Conservation (phyloP, 331 rosid species). For the Arachis monticola region DNA sequence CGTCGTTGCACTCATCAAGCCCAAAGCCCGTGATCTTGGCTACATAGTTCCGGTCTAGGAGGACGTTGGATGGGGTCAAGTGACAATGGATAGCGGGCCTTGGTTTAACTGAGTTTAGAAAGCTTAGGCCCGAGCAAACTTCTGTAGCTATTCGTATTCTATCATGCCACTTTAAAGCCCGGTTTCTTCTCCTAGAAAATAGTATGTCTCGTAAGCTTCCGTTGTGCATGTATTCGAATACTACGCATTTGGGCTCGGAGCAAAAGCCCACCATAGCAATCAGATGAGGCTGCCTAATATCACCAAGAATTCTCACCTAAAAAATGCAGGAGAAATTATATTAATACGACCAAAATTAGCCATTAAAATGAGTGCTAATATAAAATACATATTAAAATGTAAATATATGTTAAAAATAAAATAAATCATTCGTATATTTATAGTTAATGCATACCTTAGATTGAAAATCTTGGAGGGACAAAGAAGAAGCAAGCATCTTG, state of each 20-base stretch:
- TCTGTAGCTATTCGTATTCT: conserved; percentile 65
- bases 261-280: conserved; percentile 76
- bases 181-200: conserved; percentile 53
- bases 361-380: too few species aligned
- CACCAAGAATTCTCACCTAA: conserved; percentile 67
- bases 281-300: conserved; percentile 71
- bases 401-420: too few species aligned
- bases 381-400: too few species aligned
- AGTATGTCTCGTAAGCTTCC: conserved; percentile 76
- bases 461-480: conserved; percentile 54
- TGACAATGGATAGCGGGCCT: conserved; percentile 61
- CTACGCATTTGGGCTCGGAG: conserved; percentile 62
- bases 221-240: conserved; percentile 78
- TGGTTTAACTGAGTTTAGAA: conserved; percentile 55
- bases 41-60: conserved; percentile 73
- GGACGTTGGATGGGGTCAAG: conserved; percentile 56
- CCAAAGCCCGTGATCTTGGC: conserved; percentile 70
- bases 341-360: too few species aligned
- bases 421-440: too few species aligned
- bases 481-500: conserved; percentile 54
- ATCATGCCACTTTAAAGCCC: conserved; percentile 69
- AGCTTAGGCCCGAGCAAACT: conserved; percentile 69
- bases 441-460: conserved; percentile 37
- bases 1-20: conserved; percentile 33
- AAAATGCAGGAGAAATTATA: background rate